A percentile compares a stretch with the other conserved stretches of the same genome.
phyloP scores from a whole-genome alignment of 495 filamentous ascomycete genomes.

The Penicillium atrosanguineum region DNA sequence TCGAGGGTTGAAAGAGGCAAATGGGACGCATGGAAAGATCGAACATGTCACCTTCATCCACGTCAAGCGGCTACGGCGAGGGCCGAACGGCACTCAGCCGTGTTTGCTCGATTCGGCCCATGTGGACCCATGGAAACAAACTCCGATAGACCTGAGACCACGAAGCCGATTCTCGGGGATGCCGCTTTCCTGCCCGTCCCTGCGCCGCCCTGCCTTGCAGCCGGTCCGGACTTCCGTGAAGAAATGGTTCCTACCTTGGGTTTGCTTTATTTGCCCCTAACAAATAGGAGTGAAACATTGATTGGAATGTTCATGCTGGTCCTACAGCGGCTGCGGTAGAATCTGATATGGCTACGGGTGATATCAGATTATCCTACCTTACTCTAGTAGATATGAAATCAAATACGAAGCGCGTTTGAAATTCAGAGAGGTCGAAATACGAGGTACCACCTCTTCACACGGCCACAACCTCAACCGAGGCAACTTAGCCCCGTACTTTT shows the following conservation, averaged over 20 bases:
- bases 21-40: not conserved
- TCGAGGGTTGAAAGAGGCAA: not conserved
- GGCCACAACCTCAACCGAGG: not conserved
- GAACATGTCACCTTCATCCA: not conserved
- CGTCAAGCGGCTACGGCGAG: not conserved
- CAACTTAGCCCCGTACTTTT: not conserved
- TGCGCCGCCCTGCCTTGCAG: constrained; percentile 12
- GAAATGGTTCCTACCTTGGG: not conserved
- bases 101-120: not conserved
- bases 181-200: constrained; percentile 2
- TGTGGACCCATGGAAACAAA: not conserved
- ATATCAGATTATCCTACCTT: not conserved
- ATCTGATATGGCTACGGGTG: not conserved
- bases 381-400: not conserved
- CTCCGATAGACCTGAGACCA: constrained; percentile 23
- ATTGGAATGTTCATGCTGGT: not conserved
- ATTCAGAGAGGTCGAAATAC: not conserved
- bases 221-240: not conserved
- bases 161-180: constrained; percentile 8
- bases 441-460: not conserved
- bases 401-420: too few species aligned
- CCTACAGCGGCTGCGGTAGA: not conserved
- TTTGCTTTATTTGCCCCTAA: constrained; percentile 1
- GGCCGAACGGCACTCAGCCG: not conserved
- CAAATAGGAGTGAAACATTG: not conserved